Evolutionary conservation across 768 basidiomycete genomes (phyloP).

Genomic region (Boletus coccyginus): DNA sequence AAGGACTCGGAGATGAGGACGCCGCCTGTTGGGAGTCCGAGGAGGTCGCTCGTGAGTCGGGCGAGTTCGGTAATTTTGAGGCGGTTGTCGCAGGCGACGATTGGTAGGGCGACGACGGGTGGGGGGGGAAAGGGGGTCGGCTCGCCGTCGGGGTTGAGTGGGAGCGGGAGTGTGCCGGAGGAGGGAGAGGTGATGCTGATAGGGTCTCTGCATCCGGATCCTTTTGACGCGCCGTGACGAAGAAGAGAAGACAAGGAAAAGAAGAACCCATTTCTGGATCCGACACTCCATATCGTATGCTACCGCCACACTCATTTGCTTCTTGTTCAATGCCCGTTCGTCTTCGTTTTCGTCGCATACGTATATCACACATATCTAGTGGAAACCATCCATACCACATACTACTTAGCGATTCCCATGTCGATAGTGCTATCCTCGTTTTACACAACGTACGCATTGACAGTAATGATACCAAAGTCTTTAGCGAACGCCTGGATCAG

Average conservation of each 20-base stretch:
- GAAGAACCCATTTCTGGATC: no score
- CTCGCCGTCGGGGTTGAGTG: slow-evolving; percentile 4
- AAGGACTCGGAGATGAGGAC: neutral
- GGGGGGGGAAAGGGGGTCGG: neutral
- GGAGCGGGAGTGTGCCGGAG: neutral
- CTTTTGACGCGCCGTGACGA: slow-evolving; percentile 1
- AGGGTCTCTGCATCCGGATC: slow-evolving; percentile 3
- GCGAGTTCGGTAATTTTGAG: slow-evolving; percentile 28
- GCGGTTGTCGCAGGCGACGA: slow-evolving; percentile 22
- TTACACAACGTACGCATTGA: no score
- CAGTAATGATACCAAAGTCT: no score
- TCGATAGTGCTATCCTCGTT: no score
- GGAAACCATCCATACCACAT: neutral
- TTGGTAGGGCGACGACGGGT: neutral
- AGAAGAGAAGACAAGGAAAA: no score
- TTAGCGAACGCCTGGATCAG: no score
- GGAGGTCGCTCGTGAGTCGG: slow-evolving; percentile 23
- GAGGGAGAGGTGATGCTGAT: slow-evolving; percentile 23
- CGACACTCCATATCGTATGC: neutral
- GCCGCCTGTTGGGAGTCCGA: neutral
- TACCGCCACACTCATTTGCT: neutral
- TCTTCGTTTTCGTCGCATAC: neutral
- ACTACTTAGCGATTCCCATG: no score
- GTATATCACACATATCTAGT: neutral
- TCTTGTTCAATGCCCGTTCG: no score